phyloP scores from a whole-genome alignment of 225 moss, liverwort and hornwort species.

The Polytrichum formosum region DNA sequence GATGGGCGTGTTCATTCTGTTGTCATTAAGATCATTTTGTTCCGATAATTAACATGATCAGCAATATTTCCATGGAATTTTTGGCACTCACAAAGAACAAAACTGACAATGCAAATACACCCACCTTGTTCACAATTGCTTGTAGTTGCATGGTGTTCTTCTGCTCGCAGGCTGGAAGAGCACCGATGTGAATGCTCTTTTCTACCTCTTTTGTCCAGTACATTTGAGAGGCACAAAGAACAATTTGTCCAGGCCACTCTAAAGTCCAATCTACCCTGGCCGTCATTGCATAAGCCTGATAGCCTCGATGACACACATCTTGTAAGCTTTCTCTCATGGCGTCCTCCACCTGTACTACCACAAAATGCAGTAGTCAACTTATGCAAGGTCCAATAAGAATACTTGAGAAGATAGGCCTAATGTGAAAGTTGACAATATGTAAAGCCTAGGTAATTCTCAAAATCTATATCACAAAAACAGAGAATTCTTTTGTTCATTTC shows the following conservation, averaged over 20 bases:
- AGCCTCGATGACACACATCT: constrained; percentile 52
- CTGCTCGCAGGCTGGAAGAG: constrained; percentile 49
- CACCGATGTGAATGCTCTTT: constrained; percentile 56
- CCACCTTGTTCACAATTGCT: constrained; percentile 61
- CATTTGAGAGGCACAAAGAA: constrained; percentile 67
- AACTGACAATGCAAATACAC: background rate
- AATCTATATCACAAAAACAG: too few species aligned
- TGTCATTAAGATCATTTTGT: too few species aligned
- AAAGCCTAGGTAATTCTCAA: background rate
- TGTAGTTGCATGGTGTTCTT: constrained; percentile 52
- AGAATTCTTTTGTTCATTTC: too few species aligned
- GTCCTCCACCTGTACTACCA: constrained; percentile 51
- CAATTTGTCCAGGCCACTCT: constrained; percentile 73
- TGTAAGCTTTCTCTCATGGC: constrained; percentile 70
- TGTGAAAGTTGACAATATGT: background rate
- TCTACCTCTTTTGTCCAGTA: constrained; percentile 65
- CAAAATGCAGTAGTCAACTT: background rate
- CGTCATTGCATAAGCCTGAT: constrained; percentile 50
- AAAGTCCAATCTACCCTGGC: constrained; percentile 51
- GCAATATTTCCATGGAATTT: too few species aligned
- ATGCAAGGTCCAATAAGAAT: background rate
- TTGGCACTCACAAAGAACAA: too few species aligned
- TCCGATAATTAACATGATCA: too few species aligned
- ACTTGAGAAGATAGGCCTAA: background rate
- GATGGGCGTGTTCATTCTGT: too few species aligned